Evolutionary conservation across 305 asterid genomes (phyloP), one percentile per base, ranked within the genome.

Genomic region (Fraxinus sp.): DNA sequence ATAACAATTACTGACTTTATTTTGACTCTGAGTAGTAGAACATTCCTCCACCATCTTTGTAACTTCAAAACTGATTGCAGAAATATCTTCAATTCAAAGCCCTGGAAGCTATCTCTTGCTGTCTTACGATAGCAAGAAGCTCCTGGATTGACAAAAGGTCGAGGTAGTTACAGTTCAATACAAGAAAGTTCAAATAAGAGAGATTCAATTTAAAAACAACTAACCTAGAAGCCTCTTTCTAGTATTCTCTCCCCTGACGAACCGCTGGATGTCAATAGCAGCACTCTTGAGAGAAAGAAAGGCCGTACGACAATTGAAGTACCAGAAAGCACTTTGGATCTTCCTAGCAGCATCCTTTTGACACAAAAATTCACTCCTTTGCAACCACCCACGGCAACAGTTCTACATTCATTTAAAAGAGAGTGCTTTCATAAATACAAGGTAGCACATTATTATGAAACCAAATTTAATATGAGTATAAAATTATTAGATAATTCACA

Each of bases 21-120:
- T 86, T 84, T 81, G 46, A 78, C 76, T 80, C 87, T 87, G 37
- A 64, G 71, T 55, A 76, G 86, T n/a, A 91, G 84, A 81, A 88
- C 86, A 33, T 76, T 79, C 86, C 95, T 92, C 98, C 99, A 93
- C 96, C 94, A 91, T 86, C 92, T 92, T 86, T 94, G 99, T 91
- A 95, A 84, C 89, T 91, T 94, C 85, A 90, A 59, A 66, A 90
- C 91, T 78, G 93, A 90, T 81, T 83, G 88, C 66, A 87, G 70
- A 77, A 88, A 39, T 81, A 89, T 84, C 78, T 86, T 85, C 86
- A 91, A 35, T 88, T 90, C 92, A 88, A 71, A 86, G 79, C 87
- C 85, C 11, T 80, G 83, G 80, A 78, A 46, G 22, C 78, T 52
- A 74, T 86, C 18, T 81, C 59, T 83, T 70, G 84, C 82, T 82